Conservation (phyloP, 2,329 filamentous ascomycete genomes). For the Botrytis pseudocinerea region DNA sequence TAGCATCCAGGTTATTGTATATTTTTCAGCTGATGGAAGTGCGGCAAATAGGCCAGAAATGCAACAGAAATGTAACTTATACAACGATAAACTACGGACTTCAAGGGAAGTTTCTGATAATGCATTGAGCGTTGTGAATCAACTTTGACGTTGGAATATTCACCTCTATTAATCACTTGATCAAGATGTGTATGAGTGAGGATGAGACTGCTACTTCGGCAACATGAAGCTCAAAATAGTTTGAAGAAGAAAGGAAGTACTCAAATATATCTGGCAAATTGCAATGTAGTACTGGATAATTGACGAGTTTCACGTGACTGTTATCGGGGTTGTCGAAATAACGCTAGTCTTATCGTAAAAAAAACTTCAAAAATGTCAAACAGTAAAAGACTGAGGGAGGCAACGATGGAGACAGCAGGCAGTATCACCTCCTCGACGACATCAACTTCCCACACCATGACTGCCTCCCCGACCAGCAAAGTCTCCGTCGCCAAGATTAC, state of each 20-base stretch:
- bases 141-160: neutral
- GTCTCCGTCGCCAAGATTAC: slow-evolving; percentile 43
- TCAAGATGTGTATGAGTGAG: neutral
- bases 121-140: neutral
- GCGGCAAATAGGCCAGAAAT: neutral
- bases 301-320: slow-evolving; percentile 18
- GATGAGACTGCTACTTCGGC: neutral
- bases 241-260: neutral
- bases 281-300: neutral
- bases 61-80: neutral
- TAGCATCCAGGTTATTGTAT: neutral
- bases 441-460: slow-evolving; percentile 65
- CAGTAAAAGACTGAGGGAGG: slow-evolving; percentile 7
- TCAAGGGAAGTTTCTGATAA: neutral
- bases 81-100: neutral
- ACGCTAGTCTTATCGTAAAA: slow-evolving; percentile 25
- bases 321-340: slow-evolving; percentile 15
- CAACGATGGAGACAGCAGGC: slow-evolving; percentile 36
- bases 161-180: slow-evolving; percentile 12
- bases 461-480: slow-evolving; percentile 46
- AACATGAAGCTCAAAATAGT: neutral
- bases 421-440: slow-evolving; percentile 62
- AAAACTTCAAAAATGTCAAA: slow-evolving; percentile 25
- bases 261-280: neutral
- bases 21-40: neutral